Evolutionary conservation across 2,329 filamentous ascomycete genomes (phyloP), one percentile per base, ranked within the genome.

Genomic region (Ophiocordyceps robertsii): DNA sequence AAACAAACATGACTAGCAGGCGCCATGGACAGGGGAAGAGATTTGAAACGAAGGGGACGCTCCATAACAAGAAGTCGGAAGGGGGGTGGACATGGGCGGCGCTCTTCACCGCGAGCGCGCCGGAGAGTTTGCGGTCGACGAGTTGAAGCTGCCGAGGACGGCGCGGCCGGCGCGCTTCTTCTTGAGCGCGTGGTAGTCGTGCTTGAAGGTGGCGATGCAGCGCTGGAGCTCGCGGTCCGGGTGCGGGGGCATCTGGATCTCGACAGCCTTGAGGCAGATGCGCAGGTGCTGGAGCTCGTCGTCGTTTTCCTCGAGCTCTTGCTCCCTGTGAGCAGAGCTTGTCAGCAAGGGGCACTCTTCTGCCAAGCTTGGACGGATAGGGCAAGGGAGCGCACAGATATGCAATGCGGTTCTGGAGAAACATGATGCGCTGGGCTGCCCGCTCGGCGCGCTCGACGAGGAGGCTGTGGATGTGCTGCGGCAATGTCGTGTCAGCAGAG

Each of bases 181-280:
- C 57, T 73, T 72, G 29, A 77, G 61, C 14, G 55, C 55, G 42
- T 58, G 57, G 43, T 75, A 81, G 52, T 80, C 76, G 29, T 69
- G 58, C 57, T 78, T 80, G 72, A 77, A 81, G 47, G 69, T 69
- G 45, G 67, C 61, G 48, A 81, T 79, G 56, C 73, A 76, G 47
- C 71, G 67, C 46, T 69, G 64, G 30, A 81, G 68, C 45, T 79
- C 75, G 27, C 66, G 63, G 54, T 79, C 73, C 2, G 66, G 65
- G 44, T 69, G 67, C 37, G 64, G 57, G 6, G 71, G 64, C 53
- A 70, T 70, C 49, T 77, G 73, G 16, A 77, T 70, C 61, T 81
- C 75, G 49, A 81, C 70, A 19, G 72, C 75, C 49, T 77, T 75
- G 47, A 80, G 66, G 53, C 75, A 72, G 46, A 84, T 73, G 44